phyloP scores from a whole-genome alignment of 345 rosid genomes.

The Gossypium stocksii region DNA sequence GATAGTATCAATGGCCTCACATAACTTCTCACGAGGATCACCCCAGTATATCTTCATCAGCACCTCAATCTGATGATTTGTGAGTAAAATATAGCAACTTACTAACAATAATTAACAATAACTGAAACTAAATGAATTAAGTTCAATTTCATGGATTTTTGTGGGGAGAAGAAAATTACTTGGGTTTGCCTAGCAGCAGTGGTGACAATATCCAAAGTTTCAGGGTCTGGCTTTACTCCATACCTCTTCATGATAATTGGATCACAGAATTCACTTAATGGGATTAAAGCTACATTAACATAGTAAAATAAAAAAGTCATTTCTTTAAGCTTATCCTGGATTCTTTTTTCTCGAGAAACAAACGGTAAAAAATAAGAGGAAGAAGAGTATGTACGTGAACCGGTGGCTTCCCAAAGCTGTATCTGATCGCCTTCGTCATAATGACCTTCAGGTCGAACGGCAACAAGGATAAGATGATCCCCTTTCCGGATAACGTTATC shows the following conservation, averaged over 20 bases:
- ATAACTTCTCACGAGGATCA: constrained; percentile 62
- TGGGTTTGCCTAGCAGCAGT: constrained; percentile 3
- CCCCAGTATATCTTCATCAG: constrained; percentile 65
- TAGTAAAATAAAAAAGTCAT: not conserved
- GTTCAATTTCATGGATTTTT: constrained; percentile 3
- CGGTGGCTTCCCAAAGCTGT: constrained; percentile 88
- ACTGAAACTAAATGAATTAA: not conserved
- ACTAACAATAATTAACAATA: not conserved
- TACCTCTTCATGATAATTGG: constrained; percentile 3
- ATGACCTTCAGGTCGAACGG: constrained; percentile 44
- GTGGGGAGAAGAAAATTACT: not conserved
- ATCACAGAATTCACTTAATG: constrained; percentile 4
- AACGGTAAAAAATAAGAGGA: not conserved
- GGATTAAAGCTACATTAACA: constrained; percentile 10
- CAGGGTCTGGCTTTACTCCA: constrained; percentile 9
- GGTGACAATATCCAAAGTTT: constrained; percentile 10
- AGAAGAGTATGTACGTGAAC: constrained; percentile 51
- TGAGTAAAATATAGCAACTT: not conserved
- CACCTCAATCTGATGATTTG: constrained; percentile 24
- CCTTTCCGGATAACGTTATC: constrained; percentile 75
- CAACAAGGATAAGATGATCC: constrained; percentile 72
- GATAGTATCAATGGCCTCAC: constrained; percentile 60
- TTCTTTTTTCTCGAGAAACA: not conserved
- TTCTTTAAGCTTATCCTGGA: not conserved
- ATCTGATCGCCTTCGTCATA: constrained; percentile 72